These are phyloP conservation scores for Austroboletus novae-zelandiae DNA, from an alignment of 1,284 basidiomycete species.

Conservation along the genomic window DNA sequence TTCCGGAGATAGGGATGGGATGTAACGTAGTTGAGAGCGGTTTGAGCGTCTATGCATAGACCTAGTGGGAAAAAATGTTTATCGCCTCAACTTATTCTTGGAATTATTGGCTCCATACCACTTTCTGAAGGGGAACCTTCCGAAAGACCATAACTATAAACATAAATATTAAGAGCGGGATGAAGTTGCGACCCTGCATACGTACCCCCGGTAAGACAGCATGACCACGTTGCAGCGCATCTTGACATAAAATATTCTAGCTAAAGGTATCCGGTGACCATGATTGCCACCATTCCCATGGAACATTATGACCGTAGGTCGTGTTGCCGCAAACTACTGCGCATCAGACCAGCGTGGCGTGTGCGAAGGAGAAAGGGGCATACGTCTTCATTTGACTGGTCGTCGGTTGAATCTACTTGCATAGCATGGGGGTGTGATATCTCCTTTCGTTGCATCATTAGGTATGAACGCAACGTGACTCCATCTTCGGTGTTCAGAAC, in stretches of 20 bases:
- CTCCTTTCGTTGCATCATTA: conserved; percentile 52
- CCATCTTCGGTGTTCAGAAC: conserved; percentile 63
- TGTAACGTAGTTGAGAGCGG: conserved; percentile 74
- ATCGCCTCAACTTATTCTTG: background rate
- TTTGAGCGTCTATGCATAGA: conserved; percentile 78
- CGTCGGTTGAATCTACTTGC: conserved; percentile 30
- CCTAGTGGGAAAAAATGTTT: conserved; percentile 40
- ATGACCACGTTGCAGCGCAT: conserved; percentile 89
- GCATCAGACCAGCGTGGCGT: conserved; percentile 1
- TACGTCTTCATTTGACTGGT: conserved; percentile 49
- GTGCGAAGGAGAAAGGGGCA: conserved; percentile 10
- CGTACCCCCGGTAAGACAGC: conserved; percentile 83
- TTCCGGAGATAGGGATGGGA: conserved; percentile 66
- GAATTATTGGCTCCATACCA: conserved; percentile 41
- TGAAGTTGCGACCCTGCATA: conserved; percentile 1
- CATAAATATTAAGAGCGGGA: background rate
- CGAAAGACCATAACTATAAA: conserved; percentile 73
- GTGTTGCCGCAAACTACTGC: conserved; percentile 57
- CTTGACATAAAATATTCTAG: conserved; percentile 78
- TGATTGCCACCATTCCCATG: conserved; percentile 87
- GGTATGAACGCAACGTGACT: conserved; percentile 58
- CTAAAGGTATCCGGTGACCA: conserved; percentile 88
- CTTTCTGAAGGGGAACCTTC: conserved; percentile 83
- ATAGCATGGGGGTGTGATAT: conserved; percentile 29
- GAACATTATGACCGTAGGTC: conserved; percentile 87